Base-by-base conservation (phyloP, 2,329 filamentous ascomycete genomes). In the Zymoseptoria tritici region DNA sequence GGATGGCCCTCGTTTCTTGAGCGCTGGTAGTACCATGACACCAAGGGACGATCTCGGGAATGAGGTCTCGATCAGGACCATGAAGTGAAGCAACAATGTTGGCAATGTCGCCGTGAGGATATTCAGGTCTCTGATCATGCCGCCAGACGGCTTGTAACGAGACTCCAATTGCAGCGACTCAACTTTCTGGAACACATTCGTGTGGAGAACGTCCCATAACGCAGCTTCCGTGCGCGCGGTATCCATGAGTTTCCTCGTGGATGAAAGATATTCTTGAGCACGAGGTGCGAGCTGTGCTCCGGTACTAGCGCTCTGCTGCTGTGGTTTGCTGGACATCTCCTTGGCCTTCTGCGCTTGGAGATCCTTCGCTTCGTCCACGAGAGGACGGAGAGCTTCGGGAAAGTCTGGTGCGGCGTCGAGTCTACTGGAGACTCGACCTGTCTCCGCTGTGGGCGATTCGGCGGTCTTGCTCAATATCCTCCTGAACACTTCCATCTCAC, bases 1-100 rank as follows among this genome's bases (percentile, higher is more conserved):
- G 1, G 83, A 81, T 1, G 88, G 80, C 1, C 89, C 88, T 0
- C 90, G 78, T 52, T 81, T 78, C 69, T 88, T 89, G 66, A 91
- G 77, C 7, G 82, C 81, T 0, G 88, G 87, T 0, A 92, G 77
- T 24, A 91, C 73, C 52, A 80, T 79, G 52, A 88, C 79, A 0
- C 80, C 78, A 0, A 88, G 77, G 0, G 80, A 77, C 0, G 88
- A 91, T 0, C 83, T 75, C 9, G 77, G 79, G 9, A 89, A 91
- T 1, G 78, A 76, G 2, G 74, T 76, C 65, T 85, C 81, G 3
- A 64, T 58, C 13, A 64, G 24, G 11, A 51, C 42, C 60, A 67
- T 64, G 55, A 65, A 66, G 29, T 66, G 61, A 11, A 63, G 56
- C 5, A 70, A 61, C 2, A 64, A 56, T 42, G 49, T 56, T 13